phyloP scores from a whole-genome alignment of 2,329 filamentous ascomycete species.

The Trichoderma sp. region DNA sequence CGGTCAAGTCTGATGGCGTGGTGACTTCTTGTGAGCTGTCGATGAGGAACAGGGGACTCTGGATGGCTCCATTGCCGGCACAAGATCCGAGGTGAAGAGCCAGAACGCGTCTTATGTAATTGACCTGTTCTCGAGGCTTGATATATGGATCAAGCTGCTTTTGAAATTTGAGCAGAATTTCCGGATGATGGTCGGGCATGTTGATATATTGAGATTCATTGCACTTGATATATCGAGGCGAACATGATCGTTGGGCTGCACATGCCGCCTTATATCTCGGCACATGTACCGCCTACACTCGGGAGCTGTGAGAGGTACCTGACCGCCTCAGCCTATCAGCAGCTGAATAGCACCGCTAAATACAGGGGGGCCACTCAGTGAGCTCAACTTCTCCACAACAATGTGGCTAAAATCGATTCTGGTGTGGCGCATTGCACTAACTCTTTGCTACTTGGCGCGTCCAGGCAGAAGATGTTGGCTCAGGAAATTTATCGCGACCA shows the following conservation, averaged over 20 bases:
- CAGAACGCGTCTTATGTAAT: constrained; percentile 54
- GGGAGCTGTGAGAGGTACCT: background rate
- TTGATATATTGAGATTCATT: constrained; percentile 13
- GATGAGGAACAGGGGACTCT: constrained; percentile 48
- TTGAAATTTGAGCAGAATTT: constrained; percentile 38
- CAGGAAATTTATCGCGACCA: constrained; percentile 38
- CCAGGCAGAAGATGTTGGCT: constrained; percentile 25
- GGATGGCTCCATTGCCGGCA: constrained; percentile 42
- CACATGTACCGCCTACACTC: background rate
- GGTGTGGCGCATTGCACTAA: constrained; percentile 19
- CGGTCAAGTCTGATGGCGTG: constrained; percentile 40
- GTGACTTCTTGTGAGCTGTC: constrained; percentile 38
- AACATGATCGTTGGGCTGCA: background rate
- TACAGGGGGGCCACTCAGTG: background rate
- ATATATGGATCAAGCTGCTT: constrained; percentile 50
- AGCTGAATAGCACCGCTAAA: background rate
- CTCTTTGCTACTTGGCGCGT: constrained; percentile 17
- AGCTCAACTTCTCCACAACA: background rate
- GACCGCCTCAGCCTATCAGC: background rate
- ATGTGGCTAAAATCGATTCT: constrained; percentile 18
- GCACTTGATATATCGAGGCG: background rate
- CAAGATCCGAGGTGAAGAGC: constrained; percentile 52
- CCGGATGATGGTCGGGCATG: constrained; percentile 35
- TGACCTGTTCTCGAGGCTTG: constrained; percentile 55
- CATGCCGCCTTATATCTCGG: background rate